Base-by-base conservation (phyloP, 2,329 filamentous ascomycete species). In the Canariomyces notabilis region DNA sequence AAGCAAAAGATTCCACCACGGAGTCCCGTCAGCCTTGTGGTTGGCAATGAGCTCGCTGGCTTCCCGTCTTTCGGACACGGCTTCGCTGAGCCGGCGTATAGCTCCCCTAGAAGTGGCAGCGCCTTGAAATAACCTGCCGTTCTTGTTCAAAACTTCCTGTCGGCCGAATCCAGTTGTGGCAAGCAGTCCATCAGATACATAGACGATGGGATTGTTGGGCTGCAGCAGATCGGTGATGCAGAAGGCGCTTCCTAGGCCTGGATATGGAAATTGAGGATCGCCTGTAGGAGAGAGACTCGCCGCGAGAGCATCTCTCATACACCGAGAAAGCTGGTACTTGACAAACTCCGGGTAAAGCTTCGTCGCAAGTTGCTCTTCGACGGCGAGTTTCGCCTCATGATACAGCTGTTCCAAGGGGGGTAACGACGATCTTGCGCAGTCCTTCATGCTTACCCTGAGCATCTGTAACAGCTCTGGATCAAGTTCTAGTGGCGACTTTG, bases 181-280 rank as follows among this genome's bases (percentile, higher is more conserved):
- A 19, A 75, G 61, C 43, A 78, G 72, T 1, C 72, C 72, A 53
- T 77, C 73, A 0, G 73, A 75, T 2, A 71, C 73, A 50, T 61
- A 74, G 2, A 71, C 55, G 46, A 77, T 71, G 4, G 76, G 73
- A 48, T 77, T 76, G 40, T 77, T 73, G 0, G 68, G 64, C 35
- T 67, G 65, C 4, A 62, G 56, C 0, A 75, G 74, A 54, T 81
- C 73, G 1, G 74, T 79, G 14, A 82, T 58, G 46, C 76, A 78
- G 52, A 82, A 82, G 18, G 77, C 76, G 39, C 77, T 70, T 7
- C 76, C 78, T 0, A 83, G 66, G 0, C 79, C 79, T 2, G 72
- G 71, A 43, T 74, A 81, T 41, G 65, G 57, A 5, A 62, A 60
- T 2, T 62, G 36, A 19, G 34, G 59, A 16, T 62, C 60, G n/a